Percentiles rank a stretch among this genome's conserved stretches.
Evolutionary conservation across 1,284 basidiomycete species (phyloP).

Genomic region (Flammula alnicola): DNA sequence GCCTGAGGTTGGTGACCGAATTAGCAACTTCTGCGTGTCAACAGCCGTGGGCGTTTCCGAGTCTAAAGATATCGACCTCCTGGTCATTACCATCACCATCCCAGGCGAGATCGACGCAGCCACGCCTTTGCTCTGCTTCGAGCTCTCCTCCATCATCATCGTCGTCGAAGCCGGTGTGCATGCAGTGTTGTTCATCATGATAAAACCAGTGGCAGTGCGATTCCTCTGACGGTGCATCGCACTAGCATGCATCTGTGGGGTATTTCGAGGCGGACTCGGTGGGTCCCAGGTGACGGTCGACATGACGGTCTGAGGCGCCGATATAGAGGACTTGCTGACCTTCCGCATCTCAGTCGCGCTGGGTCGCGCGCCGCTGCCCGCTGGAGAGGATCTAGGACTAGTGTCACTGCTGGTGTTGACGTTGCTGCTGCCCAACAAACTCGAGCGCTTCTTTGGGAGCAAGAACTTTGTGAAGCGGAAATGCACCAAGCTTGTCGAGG

Average conservation of each 20-base stretch:
- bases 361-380: neutral
- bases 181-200: no score
- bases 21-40: slow-evolving; percentile 1
- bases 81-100: neutral
- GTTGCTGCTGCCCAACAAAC: neutral
- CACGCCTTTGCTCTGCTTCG: slow-evolving; percentile 1
- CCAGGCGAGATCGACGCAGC: neutral
- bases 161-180: neutral
- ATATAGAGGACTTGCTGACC: slow-evolving; percentile 13
- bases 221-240: neutral
- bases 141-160: neutral
- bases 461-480: slow-evolving; percentile 14
- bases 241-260: slow-evolving; percentile 2
- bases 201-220: no score
- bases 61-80: slow-evolving; percentile 6
- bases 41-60: neutral
- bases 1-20: no score
- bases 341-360: slow-evolving; percentile 1
- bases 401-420: neutral
- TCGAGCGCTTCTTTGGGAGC: slow-evolving; percentile 13
- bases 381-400: neutral
- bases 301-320: slow-evolving; percentile 10
- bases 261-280: neutral
- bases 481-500: neutral
- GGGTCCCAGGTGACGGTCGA: slow-evolving; percentile 7